A percentile compares a stretch with the other conserved stretches of the same genome.
Conservation (phyloP, 164 flowering plant species). For the Sextonia rubra region DNA sequence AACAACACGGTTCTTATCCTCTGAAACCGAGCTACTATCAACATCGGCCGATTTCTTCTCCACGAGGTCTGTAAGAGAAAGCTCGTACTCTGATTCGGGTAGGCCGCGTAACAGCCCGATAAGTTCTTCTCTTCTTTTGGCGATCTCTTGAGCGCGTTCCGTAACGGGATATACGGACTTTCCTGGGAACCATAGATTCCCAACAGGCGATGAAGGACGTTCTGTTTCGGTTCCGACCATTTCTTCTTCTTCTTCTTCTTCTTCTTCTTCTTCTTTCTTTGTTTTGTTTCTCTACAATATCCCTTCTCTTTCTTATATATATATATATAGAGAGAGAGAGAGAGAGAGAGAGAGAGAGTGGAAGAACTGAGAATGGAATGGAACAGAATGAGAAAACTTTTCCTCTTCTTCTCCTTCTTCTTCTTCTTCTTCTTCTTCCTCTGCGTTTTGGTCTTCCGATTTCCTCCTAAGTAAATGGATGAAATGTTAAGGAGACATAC, state of each 20-base stretch:
- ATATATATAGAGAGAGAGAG: no score
- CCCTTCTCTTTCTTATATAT: neutral
- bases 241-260: neutral
- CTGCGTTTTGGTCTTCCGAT: no score
- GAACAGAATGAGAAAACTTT: neutral
- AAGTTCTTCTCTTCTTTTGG: neutral
- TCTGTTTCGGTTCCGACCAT: neutral
- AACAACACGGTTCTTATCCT: neutral
- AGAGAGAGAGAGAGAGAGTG: no score
- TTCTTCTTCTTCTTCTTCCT: no score
- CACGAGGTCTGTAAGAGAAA: slow-evolving; percentile 3
- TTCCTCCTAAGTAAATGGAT: no score
- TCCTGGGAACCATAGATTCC: slow-evolving; percentile 4
- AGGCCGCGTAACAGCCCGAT: slow-evolving; percentile 4
- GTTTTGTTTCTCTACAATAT: neutral
- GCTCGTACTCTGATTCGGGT: slow-evolving; percentile 6
- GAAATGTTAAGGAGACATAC: no score
- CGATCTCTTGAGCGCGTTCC: slow-evolving; percentile 6
- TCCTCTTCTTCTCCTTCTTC: no score
- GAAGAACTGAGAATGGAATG: neutral
- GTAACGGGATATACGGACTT: slow-evolving; percentile 2
- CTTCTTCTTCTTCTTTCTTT: no score
- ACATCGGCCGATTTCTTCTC: neutral
- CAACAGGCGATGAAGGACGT: neutral
- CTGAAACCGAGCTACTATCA: neutral